Evolutionary conservation across 352 stramenopile species (phyloP), one percentile per base, ranked within the genome.

Genomic region (Globisporangium nagaii): DNA sequence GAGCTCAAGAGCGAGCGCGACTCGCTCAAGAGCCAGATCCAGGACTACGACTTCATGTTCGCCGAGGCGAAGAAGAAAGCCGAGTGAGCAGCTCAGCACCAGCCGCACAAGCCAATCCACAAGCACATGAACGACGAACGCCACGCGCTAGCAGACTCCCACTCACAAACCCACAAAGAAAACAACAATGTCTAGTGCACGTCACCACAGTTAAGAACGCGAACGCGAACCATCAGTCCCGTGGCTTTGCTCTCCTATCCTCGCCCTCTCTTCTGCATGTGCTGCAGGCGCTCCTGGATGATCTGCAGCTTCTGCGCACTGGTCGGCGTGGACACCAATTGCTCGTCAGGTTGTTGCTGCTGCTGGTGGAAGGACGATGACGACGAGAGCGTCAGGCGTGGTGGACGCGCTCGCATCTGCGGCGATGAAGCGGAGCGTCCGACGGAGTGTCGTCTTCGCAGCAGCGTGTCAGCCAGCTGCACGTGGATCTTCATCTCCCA

Each of bases 41-140:
- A 92, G 53, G 82, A 92, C 61, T 92, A 92, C 60, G 82, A 92
- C 65, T 92, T 92, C 55, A 92, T 92, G 82, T 92, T 92, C 67
- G 71, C 82, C 4, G 82, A 92, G 15, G 82, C 79, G 32, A 88
- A 88, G 69, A 92, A 92, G 68, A 92, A 92, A 54, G 79, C 79
- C 0, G 70, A 86, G 39, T 92, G 80, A 78, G 56, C n/a, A n/a
- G n/a, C n/a, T n/a, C n/a, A n/a, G n/a, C n/a, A n/a, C n/a, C n/a
- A n/a, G n/a, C n/a, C n/a, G n/a, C n/a, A n/a, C n/a, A n/a, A n/a
- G n/a, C n/a, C n/a, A n/a, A n/a, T n/a, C n/a, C n/a, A n/a, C n/a
- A n/a, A n/a, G n/a, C n/a, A n/a, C n/a, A n/a, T n/a, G n/a, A n/a
- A n/a, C n/a, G n/a, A n/a, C n/a, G n/a, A n/a, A n/a, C n/a, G n/a